phyloP scores from a whole-genome alignment of 441 rosid genomes.

The Jatropha multifida region DNA sequence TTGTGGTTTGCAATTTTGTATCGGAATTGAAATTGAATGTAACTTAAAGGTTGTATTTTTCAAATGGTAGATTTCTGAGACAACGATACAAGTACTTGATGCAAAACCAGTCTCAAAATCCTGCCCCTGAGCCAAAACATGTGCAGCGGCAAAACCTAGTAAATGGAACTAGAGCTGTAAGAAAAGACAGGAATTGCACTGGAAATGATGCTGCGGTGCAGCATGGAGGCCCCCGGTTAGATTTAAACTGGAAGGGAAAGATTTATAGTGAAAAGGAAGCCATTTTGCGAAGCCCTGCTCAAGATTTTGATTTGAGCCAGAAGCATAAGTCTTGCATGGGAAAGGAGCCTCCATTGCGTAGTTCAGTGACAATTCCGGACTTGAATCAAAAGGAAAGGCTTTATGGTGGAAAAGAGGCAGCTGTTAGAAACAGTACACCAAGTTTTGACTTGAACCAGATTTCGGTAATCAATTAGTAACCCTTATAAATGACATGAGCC shows the following conservation, averaged over 20 bases:
- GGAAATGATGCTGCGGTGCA: constrained; percentile 29
- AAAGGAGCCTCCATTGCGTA: constrained; percentile 38
- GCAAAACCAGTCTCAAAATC: constrained; percentile 40
- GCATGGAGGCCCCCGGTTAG: constrained; percentile 21
- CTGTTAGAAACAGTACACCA: constrained; percentile 27
- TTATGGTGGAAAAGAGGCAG: constrained; percentile 43
- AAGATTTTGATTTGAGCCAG: constrained; percentile 39
- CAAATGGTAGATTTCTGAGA: constrained; percentile 60
- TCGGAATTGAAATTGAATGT: not conserved
- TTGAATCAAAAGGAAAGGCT: constrained; percentile 57
- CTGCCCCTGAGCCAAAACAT: constrained; percentile 13
- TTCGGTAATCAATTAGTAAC: constrained; percentile 50
- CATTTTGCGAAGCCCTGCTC: constrained; percentile 14
- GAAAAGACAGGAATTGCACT: constrained; percentile 31
- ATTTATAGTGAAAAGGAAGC: constrained; percentile 33
- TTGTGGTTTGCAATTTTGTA: not conserved
- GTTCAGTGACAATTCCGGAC: constrained; percentile 35
- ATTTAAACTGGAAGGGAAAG: constrained; percentile 47
- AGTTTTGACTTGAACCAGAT: constrained; percentile 81
- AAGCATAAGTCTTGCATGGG: constrained; percentile 34
- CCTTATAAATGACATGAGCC: not conserved
- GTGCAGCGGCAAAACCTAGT: constrained; percentile 30
- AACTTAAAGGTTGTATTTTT: constrained; percentile 14
- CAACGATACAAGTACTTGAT: constrained; percentile 53
- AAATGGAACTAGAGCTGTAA: constrained; percentile 26